A percentile compares a stretch with the other conserved stretches of the same genome.
These are phyloP conservation scores for Monosporascus sp. DNA, from an alignment of 2,329 filamentous ascomycete species.

Conservation along the genomic window DNA sequence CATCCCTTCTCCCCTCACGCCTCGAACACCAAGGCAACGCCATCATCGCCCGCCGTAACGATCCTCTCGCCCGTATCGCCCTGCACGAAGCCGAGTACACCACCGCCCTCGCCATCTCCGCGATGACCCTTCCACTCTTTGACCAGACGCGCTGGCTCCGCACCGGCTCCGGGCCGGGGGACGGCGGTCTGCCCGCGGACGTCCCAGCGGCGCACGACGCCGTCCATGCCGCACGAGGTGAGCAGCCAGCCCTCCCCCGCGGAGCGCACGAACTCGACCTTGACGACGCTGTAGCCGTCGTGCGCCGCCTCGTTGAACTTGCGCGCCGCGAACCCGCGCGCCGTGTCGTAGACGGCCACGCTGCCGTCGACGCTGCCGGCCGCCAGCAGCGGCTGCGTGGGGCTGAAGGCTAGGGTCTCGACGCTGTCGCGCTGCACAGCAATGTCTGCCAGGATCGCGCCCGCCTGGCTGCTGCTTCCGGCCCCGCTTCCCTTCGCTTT, in stretches of 20 bases:
- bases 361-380: slow-evolving; percentile 67
- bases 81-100: slow-evolving; percentile 88
- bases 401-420: slow-evolving; percentile 65
- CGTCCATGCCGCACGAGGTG: slow-evolving; percentile 88
- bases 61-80: slow-evolving; percentile 67
- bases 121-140: slow-evolving; percentile 90
- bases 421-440: slow-evolving; percentile 72
- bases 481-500: slow-evolving; percentile 33
- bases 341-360: slow-evolving; percentile 82
- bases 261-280: slow-evolving; percentile 75
- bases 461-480: slow-evolving; percentile 37
- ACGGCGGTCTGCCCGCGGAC: slow-evolving; percentile 35
- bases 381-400: slow-evolving; percentile 49
- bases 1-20: slow-evolving; percentile 27
- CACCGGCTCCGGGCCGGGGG: slow-evolving; percentile 24
- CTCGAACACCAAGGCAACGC: slow-evolving; percentile 63
- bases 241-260: slow-evolving; percentile 58
- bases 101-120: slow-evolving; percentile 78
- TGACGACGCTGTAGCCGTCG: slow-evolving; percentile 84
- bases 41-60: slow-evolving; percentile 88
- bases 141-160: slow-evolving; percentile 62
- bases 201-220: slow-evolving; percentile 87
- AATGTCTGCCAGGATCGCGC: slow-evolving; percentile 72
- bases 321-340: slow-evolving; percentile 81
- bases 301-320: slow-evolving; percentile 77